Percentiles rank a stretch among this genome's conserved stretches.
These are phyloP conservation scores for Claviceps sp. DNA, from an alignment of 2,329 filamentous ascomycete genomes.

Conservation along the genomic window DNA sequence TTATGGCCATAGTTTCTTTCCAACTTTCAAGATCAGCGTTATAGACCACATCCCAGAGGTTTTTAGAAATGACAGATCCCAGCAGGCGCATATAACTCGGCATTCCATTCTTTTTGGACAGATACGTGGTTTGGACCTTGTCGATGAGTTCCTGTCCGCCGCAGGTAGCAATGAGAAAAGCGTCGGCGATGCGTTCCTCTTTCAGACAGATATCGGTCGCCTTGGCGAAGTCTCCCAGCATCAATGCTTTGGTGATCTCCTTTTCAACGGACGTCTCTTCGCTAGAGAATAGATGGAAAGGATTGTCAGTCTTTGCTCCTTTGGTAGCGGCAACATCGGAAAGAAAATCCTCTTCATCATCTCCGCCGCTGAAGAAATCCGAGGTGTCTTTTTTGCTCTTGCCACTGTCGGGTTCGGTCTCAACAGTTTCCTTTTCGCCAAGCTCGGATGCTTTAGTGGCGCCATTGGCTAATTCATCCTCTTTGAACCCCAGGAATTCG, in stretches of 20 bases:
- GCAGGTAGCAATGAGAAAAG: constrained; percentile 95
- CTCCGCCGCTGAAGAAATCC: constrained; percentile 60
- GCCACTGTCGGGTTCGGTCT: constrained; percentile 19
- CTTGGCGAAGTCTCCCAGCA: constrained; percentile 81
- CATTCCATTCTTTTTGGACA: constrained; percentile 65
- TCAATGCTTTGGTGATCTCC: constrained; percentile 72
- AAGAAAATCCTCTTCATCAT: constrained; percentile 71
- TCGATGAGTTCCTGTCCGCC: constrained; percentile 87
- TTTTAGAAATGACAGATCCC: constrained; percentile 86
- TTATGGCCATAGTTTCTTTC: constrained; percentile 92
- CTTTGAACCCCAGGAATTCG: constrained; percentile 78
- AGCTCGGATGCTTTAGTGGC: constrained; percentile 20
- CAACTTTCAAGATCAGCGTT: constrained; percentile 87
- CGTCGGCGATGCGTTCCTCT: constrained; percentile 84
- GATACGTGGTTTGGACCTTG: constrained; percentile 84
- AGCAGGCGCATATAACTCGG: constrained; percentile 89
- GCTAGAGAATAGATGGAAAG: constrained; percentile 79
- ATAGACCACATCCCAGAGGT: constrained; percentile 95
- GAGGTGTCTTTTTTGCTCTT: constrained; percentile 49
- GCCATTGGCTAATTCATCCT: constrained; percentile 40
- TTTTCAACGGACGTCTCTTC: constrained; percentile 76
- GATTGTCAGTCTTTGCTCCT: constrained; percentile 83
- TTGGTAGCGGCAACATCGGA: constrained; percentile 76
- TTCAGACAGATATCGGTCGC: constrained; percentile 80
- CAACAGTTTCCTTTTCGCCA: constrained; percentile 14